A percentile compares a stretch with the other conserved stretches of the same genome.
Evolutionary conservation across 1,139 yeast genomes (phyloP).

Genomic region (Groenewaldozyma auringiensis): DNA sequence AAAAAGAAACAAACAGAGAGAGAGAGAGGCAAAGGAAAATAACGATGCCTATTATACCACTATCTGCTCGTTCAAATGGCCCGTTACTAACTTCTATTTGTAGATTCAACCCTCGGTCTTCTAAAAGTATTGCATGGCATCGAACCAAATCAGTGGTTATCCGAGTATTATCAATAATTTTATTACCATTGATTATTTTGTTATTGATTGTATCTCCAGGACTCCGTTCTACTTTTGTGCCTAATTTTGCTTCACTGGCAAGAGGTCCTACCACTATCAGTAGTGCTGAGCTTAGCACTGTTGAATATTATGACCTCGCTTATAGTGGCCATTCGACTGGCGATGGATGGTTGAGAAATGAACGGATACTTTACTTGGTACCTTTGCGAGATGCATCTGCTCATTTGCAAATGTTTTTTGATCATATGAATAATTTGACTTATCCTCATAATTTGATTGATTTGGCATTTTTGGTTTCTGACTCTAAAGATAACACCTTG

Average conservation of each 20-base stretch:
- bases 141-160: not conserved
- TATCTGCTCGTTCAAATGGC: too few relatives aligned
- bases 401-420: conserved; percentile 59
- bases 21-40: too few relatives aligned
- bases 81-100: conserved; percentile 1
- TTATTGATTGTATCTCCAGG: conserved; percentile 11
- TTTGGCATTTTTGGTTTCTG: conserved; percentile 57
- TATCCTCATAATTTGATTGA: conserved; percentile 63
- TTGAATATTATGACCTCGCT: conserved; percentile 3
- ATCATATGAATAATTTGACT: conserved; percentile 49
- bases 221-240: conserved; percentile 6
- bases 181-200: conserved; percentile 12
- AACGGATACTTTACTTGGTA: conserved; percentile 55
- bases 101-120: conserved; percentile 7
- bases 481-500: conserved; percentile 61
- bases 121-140: conserved; percentile 8
- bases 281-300: conserved; percentile 2
- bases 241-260: conserved; percentile 1
- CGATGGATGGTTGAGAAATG: conserved; percentile 52
- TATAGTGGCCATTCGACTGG: conserved; percentile 34
- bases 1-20: too few relatives aligned
- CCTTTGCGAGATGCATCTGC: conserved; percentile 66
- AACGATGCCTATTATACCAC: too few relatives aligned
- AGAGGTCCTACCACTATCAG: not conserved
- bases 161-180: conserved; percentile 5